Conservation (phyloP, 495 filamentous ascomycete genomes). For the Peziza echinospora region DNA sequence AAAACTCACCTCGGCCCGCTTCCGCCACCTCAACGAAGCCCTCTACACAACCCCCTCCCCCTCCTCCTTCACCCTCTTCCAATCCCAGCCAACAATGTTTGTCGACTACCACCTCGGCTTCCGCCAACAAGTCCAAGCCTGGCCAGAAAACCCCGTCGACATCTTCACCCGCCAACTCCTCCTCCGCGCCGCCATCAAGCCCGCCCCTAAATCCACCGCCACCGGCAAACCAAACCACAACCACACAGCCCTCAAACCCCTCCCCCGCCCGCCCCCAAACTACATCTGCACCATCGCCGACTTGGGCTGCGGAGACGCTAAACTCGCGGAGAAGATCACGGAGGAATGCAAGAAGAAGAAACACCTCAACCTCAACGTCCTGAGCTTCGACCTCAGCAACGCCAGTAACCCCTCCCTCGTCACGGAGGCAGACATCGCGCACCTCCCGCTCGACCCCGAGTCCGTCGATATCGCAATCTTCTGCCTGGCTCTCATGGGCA, state of each 20-base stretch:
- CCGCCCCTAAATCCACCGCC: conserved; percentile 4
- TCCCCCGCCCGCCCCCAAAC: conserved; percentile 12
- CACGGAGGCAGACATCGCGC: conserved; percentile 69
- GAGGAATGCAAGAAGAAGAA: conserved; percentile 15
- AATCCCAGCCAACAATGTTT: conserved; percentile 68
- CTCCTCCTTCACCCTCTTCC: conserved; percentile 57
- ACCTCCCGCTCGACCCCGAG: conserved; percentile 48
- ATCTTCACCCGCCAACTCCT: conserved; percentile 50
- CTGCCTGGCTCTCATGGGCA: conserved; percentile 94
- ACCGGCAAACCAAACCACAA: conserved; percentile 13
- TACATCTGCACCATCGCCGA: conserved; percentile 58
- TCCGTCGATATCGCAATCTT: conserved; percentile 71
- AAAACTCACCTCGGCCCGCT: conserved; percentile 81
- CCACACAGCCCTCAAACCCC: conserved; percentile 16
- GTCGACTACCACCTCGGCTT: conserved; percentile 87
- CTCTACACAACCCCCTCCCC: conserved; percentile 79
- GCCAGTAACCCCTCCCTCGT: conserved; percentile 33
- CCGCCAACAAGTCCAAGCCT: conserved; percentile 75
- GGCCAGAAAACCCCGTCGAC: conserved; percentile 90
- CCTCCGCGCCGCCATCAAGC: conserved; percentile 24
- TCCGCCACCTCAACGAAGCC: conserved; percentile 90
- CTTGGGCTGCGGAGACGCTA: conserved; percentile 59
- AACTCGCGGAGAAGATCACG: conserved; percentile 9
- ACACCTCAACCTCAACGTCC: conserved; percentile 39
- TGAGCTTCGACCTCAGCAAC: conserved; percentile 42